These are phyloP conservation scores for Globisporangium solare DNA, from an alignment of 352 stramenopile species.

Conservation along the genomic window DNA sequence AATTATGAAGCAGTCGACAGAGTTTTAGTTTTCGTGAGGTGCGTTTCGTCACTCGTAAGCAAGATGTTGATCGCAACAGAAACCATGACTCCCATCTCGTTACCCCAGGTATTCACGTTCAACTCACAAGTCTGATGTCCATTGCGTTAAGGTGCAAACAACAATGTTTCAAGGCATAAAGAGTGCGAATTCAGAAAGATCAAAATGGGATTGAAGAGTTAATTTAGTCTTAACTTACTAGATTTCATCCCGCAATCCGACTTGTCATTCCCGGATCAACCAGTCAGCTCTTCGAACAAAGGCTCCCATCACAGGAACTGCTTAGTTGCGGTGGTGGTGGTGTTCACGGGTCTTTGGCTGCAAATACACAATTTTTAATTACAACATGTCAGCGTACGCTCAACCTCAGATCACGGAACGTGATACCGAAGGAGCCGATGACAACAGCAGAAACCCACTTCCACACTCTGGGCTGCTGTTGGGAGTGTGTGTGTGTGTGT, in stretches of 20 bases:
- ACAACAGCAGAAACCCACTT: not conserved
- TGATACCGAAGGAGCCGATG: constrained; percentile 48
- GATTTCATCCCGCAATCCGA: constrained; percentile 4
- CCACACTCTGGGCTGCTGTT: no score
- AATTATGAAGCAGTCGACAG: constrained; percentile 85
- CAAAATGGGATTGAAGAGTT: constrained; percentile 28
- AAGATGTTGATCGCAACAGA: not conserved
- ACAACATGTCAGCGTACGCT: constrained; percentile 15
- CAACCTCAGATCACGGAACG: constrained; percentile 33
- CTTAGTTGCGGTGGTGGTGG: constrained; percentile 82
- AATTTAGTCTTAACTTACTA: constrained; percentile 14
- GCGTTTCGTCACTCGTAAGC: not conserved
- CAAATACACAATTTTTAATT: constrained; percentile 16
- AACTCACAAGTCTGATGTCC: no score
- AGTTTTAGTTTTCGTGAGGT: constrained; percentile 33
- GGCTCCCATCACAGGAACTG: constrained; percentile 11
- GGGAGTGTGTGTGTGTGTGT: no score
- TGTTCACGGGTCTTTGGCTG: constrained; percentile 68
- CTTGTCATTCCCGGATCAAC: constrained; percentile 16
- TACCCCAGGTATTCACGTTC: no score
- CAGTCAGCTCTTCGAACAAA: constrained; percentile 8
- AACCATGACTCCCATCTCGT: constrained; percentile 2
- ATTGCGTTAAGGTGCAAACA: no score
- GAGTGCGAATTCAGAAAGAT: constrained; percentile 3
- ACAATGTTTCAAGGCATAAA: no score